phyloP scores from a whole-genome alignment of 148 eudicot species.

The Camellia sinensis region DNA sequence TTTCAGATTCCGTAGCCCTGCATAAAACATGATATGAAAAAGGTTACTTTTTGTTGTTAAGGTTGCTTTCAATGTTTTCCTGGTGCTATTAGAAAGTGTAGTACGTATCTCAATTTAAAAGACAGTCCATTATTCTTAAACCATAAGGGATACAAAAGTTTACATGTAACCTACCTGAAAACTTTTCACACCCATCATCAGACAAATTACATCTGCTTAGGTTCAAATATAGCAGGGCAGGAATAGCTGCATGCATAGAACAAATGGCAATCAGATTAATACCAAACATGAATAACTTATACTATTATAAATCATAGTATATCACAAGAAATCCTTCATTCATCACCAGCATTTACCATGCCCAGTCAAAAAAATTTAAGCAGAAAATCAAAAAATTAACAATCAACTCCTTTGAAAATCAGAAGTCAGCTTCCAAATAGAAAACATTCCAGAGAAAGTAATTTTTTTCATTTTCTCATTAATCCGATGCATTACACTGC shows the following conservation, averaged over 20 bases:
- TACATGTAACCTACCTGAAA: conserved; percentile 54
- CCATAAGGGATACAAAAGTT: neutral
- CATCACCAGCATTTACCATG: neutral
- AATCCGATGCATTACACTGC: neutral
- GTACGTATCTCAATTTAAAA: neutral
- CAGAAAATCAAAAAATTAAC: neutral
- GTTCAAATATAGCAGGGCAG: conserved; percentile 70
- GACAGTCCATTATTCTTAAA: neutral
- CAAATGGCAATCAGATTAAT: conserved; percentile 1
- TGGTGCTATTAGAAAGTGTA: neutral
- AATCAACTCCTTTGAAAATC: neutral
- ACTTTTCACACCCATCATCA: conserved; percentile 74
- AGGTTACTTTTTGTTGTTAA: neutral
- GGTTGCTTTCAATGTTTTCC: neutral
- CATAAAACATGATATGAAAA: conserved; percentile 8
- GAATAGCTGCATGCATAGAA: conserved; percentile 67
- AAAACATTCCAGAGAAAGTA: neutral
- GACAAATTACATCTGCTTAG: conserved; percentile 82
- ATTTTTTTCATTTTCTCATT: neutral
- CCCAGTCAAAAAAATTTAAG: neutral
- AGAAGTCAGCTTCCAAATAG: neutral
- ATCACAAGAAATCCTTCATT: neutral
- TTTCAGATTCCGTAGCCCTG: conserved; percentile 66
- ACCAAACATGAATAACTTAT: neutral
- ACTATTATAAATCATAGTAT: neutral